Conservation (phyloP, 768 basidiomycete genomes). For the Rossbeevera mucosa region DNA sequence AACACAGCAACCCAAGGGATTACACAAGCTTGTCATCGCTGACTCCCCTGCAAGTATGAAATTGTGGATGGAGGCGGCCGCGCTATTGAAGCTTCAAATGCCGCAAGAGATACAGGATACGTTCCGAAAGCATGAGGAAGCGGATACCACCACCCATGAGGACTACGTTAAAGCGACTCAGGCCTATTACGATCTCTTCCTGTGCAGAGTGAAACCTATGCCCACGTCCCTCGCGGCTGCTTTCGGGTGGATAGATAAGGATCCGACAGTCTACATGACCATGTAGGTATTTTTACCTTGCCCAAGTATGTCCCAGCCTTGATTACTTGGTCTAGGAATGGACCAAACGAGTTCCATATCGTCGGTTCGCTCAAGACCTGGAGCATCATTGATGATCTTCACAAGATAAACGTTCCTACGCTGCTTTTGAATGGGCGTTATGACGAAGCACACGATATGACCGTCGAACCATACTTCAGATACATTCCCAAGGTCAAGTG, state of each 20-base stretch:
- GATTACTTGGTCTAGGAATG: constrained; percentile 28
- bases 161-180: constrained; percentile 44
- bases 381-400: constrained; percentile 32
- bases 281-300: constrained; percentile 34
- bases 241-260: constrained; percentile 35
- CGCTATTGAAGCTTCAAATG: constrained; percentile 31
- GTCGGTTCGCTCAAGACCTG: constrained; percentile 32
- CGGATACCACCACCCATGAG: constrained; percentile 37
- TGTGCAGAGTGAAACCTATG: constrained; percentile 43
- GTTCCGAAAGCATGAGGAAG: constrained; percentile 44
- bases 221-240: constrained; percentile 36
- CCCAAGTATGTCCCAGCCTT: constrained; percentile 1
- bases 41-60: constrained; percentile 42
- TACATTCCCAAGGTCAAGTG: constrained; percentile 33
- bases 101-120: constrained; percentile 38
- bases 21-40: constrained; percentile 44
- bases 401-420: constrained; percentile 32
- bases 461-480: constrained; percentile 32
- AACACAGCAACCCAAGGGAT: constrained; percentile 38
- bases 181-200: constrained; percentile 39
- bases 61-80: constrained; percentile 37
- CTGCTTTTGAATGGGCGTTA: constrained; percentile 35
- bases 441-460: constrained; percentile 33
- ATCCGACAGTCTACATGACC: constrained; percentile 44
- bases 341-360: constrained; percentile 38